Conservation (phyloP, 2,329 filamentous ascomycete species). For the Xylaria sp. region DNA sequence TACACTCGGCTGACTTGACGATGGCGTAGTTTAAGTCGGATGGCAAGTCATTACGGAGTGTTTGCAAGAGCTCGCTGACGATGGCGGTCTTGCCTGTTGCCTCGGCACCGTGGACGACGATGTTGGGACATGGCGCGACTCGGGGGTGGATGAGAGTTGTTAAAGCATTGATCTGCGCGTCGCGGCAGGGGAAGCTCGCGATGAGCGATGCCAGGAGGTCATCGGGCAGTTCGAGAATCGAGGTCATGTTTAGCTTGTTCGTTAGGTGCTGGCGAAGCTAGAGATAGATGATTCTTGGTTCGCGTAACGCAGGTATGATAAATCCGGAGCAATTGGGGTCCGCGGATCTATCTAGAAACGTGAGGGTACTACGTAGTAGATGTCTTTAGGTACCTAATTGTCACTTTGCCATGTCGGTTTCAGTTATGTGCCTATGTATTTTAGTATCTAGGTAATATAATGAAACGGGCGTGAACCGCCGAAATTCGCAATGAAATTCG, state of each 20-base stretch:
- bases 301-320: neutral
- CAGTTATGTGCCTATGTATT: no score
- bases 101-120: constrained; percentile 86
- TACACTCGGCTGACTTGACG: constrained; percentile 78
- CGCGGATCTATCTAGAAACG: neutral
- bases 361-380: neutral
- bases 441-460: neutral
- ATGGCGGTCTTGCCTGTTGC: constrained; percentile 88
- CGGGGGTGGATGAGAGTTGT: constrained; percentile 69
- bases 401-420: neutral
- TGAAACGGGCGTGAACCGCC: neutral
- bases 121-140: constrained; percentile 75
- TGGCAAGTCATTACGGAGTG: constrained; percentile 58
- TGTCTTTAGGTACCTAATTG: neutral
- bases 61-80: constrained; percentile 69
- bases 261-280: neutral
- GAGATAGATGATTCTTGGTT: neutral
- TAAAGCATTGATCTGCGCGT: constrained; percentile 68
- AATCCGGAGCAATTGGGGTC: neutral
- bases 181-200: constrained; percentile 66
- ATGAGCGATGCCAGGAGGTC: constrained; percentile 61
- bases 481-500: neutral
- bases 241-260: constrained; percentile 35
- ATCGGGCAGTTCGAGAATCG: constrained; percentile 63
- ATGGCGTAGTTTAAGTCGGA: constrained; percentile 67